Conservation (phyloP, 2,329 filamentous ascomycete species). For the Orbilia oligospora region DNA sequence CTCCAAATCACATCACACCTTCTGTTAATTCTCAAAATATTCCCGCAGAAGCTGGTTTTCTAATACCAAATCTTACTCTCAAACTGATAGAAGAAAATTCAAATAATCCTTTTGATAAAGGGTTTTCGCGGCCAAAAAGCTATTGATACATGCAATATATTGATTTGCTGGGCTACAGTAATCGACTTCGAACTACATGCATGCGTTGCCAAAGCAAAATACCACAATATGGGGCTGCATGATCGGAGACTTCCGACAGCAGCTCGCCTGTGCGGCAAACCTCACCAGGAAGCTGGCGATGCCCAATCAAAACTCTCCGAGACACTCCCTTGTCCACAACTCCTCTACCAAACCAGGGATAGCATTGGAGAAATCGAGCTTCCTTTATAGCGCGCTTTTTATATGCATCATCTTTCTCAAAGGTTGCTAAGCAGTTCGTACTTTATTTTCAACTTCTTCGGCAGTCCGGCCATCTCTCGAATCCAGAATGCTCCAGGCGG, state of each 20-base stretch:
- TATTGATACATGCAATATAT: no score
- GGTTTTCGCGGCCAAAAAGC: no score
- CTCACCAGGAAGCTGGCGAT: constrained; percentile 48
- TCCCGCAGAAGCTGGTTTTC: no score
- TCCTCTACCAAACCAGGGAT: constrained; percentile 8
- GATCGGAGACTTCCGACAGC: constrained; percentile 51
- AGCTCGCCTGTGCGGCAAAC: constrained; percentile 54
- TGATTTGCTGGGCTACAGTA: no score
- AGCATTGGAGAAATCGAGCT: constrained; percentile 28
- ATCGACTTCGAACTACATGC: no score
- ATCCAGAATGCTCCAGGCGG: constrained; percentile 53
- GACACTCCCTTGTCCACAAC: constrained; percentile 16
- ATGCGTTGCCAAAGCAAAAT: constrained; percentile 1
- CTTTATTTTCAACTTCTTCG: constrained; percentile 19
- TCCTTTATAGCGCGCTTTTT: constrained; percentile 22
- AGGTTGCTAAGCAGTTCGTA: not conserved
- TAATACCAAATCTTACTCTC: no score
- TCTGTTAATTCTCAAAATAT: no score
- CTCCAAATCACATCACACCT: no score
- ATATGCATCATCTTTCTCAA: constrained; percentile 24
- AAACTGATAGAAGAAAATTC: no score
- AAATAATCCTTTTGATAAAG: no score
- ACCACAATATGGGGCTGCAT: constrained; percentile 13
- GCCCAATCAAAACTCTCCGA: constrained; percentile 55
- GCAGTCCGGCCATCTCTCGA: constrained; percentile 1